Conservation (phyloP, 2,329 filamentous ascomycete genomes). For the Incumbomyces lentus region DNA sequence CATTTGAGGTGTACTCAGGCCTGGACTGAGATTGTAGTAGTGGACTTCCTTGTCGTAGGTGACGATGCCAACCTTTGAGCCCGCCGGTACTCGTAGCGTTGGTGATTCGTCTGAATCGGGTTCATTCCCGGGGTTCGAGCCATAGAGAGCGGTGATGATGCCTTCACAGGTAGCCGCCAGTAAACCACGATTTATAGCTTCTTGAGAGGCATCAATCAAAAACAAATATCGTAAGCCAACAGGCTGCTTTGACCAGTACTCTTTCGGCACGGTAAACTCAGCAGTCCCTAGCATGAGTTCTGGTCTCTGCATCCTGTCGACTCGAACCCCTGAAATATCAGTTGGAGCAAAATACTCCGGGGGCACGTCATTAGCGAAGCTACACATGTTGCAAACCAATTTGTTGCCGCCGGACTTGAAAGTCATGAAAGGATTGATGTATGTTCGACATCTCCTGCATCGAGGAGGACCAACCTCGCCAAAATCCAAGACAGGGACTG, state of each 20-base stretch:
- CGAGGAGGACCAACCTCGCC: conserved; percentile 81
- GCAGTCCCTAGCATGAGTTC: conserved; percentile 88
- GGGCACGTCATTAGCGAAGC: conserved; percentile 88
- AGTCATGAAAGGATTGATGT: conserved; percentile 99
- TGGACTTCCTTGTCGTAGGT: conserved; percentile 96
- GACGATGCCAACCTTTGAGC: conserved; percentile 84
- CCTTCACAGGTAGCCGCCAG: conserved; percentile 84
- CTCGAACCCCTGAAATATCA: conserved; percentile 72
- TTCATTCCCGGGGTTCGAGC: conserved; percentile 38
- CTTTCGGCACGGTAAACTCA: conserved; percentile 92
- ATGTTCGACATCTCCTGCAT: conserved; percentile 84
- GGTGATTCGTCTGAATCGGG: conserved; percentile 42
- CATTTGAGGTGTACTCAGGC: conserved; percentile 84
- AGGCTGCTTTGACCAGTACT: conserved; percentile 95
- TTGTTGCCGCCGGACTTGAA: conserved; percentile 91
- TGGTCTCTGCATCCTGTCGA: conserved; percentile 79
- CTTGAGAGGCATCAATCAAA: conserved; percentile 84
- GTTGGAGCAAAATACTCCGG: conserved; percentile 89
- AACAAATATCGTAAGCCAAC: conserved; percentile 83
- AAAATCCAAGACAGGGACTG: conserved; percentile 89
- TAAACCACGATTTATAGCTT: conserved; percentile 83
- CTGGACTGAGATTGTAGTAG: conserved; percentile 87
- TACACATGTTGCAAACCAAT: conserved; percentile 96
- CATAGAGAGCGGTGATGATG: conserved; percentile 75
- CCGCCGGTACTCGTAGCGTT: conserved; percentile 53